phyloP scores from a whole-genome alignment of 345 rosid species.

The Ceriops decandra region DNA sequence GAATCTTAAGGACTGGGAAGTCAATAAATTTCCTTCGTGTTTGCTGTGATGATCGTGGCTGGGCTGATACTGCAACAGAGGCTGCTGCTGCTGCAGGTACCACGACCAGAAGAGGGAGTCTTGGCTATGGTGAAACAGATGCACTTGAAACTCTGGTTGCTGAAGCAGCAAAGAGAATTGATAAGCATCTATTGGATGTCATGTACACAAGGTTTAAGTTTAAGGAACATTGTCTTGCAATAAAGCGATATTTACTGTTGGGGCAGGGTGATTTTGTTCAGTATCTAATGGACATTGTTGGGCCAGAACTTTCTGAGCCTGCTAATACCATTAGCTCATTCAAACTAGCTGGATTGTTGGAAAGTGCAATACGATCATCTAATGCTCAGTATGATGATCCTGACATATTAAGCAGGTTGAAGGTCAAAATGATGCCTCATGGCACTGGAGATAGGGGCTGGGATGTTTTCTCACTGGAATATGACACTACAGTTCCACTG shows the following conservation, averaged over 20 bases:
- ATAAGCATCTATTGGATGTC: constrained; percentile 83
- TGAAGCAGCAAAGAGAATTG: constrained; percentile 97
- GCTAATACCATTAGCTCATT: constrained; percentile 94
- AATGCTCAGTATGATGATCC: constrained; percentile 98
- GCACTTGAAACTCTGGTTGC: constrained; percentile 85
- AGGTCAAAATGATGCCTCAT: constrained; percentile 97
- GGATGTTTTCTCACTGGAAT: constrained; percentile 96
- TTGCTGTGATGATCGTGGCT: constrained; percentile 91
- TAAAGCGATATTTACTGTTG: constrained; percentile 84
- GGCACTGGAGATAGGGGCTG: constrained; percentile 89
- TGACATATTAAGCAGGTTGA: constrained; percentile 83
- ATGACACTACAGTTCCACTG: constrained; percentile 87
- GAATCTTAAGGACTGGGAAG: constrained; percentile 92
- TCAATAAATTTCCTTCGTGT: constrained; percentile 95
- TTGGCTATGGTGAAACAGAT: constrained; percentile 93
- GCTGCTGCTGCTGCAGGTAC: constrained; percentile 95
- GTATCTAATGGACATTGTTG: constrained; percentile 86
- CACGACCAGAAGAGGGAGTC: constrained; percentile 83
- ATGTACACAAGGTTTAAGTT: constrained; percentile 73
- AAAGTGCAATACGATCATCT: constrained; percentile 90
- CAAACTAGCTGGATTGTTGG: constrained; percentile 88
- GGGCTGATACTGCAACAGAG: constrained; percentile 92
- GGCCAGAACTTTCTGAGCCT: constrained; percentile 97
- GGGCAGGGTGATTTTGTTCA: constrained; percentile 99
- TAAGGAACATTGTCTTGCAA: constrained; percentile 94